These are phyloP conservation scores for Metarhizium humberi DNA, from an alignment of 2,329 filamentous ascomycete genomes.

Conservation along the genomic window DNA sequence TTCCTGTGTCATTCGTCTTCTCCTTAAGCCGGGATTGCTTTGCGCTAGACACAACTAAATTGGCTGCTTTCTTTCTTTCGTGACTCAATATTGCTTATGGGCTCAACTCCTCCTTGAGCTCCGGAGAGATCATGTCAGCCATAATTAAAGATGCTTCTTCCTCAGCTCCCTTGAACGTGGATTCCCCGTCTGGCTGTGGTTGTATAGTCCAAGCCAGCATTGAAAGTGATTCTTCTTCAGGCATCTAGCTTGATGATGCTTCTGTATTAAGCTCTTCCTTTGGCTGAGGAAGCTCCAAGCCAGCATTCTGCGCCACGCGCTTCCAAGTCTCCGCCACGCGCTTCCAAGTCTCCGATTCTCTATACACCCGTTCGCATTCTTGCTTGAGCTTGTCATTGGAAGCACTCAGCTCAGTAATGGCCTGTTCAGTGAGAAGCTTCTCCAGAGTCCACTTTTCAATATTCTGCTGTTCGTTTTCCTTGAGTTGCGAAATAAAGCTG, in stretches of 20 bases:
- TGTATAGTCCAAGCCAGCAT: not conserved
- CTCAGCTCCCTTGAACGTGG: not conserved
- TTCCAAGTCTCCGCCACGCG: slow-evolving; percentile 57
- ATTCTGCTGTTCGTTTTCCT: slow-evolving; percentile 88
- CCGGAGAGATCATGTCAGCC: not conserved
- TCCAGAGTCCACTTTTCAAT: slow-evolving; percentile 91
- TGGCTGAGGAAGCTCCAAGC: slow-evolving; percentile 35
- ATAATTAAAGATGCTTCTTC: not conserved
- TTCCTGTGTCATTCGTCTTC: not conserved
- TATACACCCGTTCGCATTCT: slow-evolving; percentile 69
- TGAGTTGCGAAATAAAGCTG: slow-evolving; percentile 87
- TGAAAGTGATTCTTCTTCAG: not conserved
- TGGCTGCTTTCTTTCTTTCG: not conserved
- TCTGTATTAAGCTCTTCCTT: slow-evolving; percentile 23
- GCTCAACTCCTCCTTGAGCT: not conserved
- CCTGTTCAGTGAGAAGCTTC: slow-evolving; percentile 83
- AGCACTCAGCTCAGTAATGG: slow-evolving; percentile 76
- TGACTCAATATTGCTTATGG: not conserved
- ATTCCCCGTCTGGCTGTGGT: not conserved
- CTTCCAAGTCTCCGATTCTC: slow-evolving; percentile 74
- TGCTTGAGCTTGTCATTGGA: slow-evolving; percentile 81
- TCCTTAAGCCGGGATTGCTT: not conserved
- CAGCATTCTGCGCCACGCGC: slow-evolving; percentile 53
- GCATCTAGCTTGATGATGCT: slow-evolving; percentile 19
- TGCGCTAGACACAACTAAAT: not conserved